Conservation (phyloP, 2,329 filamentous ascomycete species). For the Paecilomyces fulvus region DNA sequence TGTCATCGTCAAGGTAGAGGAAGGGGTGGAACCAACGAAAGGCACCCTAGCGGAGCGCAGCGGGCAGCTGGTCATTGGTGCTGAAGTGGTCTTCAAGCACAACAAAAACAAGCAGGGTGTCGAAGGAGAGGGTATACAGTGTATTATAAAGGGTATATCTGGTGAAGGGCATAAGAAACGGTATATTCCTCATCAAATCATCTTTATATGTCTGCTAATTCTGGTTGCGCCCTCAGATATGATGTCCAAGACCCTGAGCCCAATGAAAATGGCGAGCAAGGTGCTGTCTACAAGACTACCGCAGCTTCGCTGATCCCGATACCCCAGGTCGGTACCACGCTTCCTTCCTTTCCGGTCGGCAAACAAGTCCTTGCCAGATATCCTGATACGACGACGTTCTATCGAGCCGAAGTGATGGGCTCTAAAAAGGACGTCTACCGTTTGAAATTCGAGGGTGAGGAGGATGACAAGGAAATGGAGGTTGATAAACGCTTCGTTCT, state of each 20-base stretch:
- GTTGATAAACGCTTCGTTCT: constrained; percentile 70
- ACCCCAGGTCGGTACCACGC: constrained; percentile 50
- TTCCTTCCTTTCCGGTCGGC: constrained; percentile 55
- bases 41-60: constrained; percentile 36
- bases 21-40: constrained; percentile 35
- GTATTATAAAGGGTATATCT: constrained; percentile 65
- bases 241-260: constrained; percentile 74
- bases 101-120: constrained; percentile 43
- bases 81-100: constrained; percentile 44
- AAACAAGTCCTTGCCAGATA: constrained; percentile 71
- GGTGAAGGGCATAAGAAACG: constrained; percentile 65
- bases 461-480: constrained; percentile 63
- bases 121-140: constrained; percentile 57
- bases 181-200: constrained; percentile 17
- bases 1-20: constrained; percentile 34
- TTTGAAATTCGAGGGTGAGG: constrained; percentile 72
- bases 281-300: constrained; percentile 56
- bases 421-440: constrained; percentile 46
- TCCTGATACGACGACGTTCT: constrained; percentile 77
- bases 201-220: background rate
- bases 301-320: constrained; percentile 72
- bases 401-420: constrained; percentile 72
- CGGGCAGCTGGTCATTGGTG: constrained; percentile 37
- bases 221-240: constrained; percentile 43
- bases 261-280: constrained; percentile 58